Base-by-base conservation (phyloP, 225 moss, liverwort and hornwort species). In the Polytrichum commune region DNA sequence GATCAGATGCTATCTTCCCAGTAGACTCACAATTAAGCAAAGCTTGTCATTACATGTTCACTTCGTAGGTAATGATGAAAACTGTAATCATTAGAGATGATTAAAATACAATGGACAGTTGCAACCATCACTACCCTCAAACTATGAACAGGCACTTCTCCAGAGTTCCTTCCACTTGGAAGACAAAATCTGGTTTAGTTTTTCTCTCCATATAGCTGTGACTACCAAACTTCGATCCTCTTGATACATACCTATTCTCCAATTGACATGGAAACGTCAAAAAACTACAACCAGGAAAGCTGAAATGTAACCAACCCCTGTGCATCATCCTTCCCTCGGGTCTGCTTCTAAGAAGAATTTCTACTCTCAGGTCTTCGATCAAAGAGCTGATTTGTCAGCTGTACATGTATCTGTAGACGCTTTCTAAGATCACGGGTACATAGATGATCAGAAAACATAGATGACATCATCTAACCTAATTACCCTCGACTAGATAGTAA, bases 321-420 rank as follows among this genome's bases (percentile, higher is more conserved):
- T 46, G 16, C 10, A 16, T 46, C 46, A 16, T 46, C 13, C 46
- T 46, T 38, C 16, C 16, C 13, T 46, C 4, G 46, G 46, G 46
- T 16, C 46, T 46, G 46, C 46, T 46, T 16, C 46, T 4, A 46
- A 46, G 46, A 28, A 26, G 62, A 63, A 16, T 6, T 6, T 54
- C 53, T 68, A 68, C 63, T 72, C n/a, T 33, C 82, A 82, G 82
- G 57, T 74, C 82, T 82, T 82, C 78, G 78, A 82, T 82, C 72
- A 57, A 82, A 82, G 82, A 72, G 62, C 82, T 75, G 72, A 69
- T 46, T 29, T 13, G 46, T 46, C 46, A 16, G 22, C 30, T 30
- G 54, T 22, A 67, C 54, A 62, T 54, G 7, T 62, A 9, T 35
- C 35, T 35, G 35, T 35, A 35, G 35, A 35, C 35, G 35, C 9